A percentile compares a stretch with the other conserved stretches of the same genome.
Evolutionary conservation across 2,329 filamentous ascomycete genomes (phyloP).

Genomic region (Trichoderma aggressivum): DNA sequence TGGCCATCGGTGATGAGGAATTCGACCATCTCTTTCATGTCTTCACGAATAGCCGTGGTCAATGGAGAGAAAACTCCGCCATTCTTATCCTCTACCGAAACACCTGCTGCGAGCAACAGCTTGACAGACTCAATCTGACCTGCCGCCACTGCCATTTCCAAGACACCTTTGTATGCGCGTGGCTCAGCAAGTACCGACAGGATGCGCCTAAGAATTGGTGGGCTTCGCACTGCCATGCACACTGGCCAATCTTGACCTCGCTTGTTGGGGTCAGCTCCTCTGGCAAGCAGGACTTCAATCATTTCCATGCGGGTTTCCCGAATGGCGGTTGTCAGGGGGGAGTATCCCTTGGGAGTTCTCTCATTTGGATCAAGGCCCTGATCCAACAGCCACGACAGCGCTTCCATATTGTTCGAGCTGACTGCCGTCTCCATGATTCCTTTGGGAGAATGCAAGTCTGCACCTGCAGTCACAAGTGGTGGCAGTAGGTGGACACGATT

Average conservation of each 20-base stretch:
- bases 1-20: slow-evolving; percentile 60
- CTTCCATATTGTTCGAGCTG: slow-evolving; percentile 58
- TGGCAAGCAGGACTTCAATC: slow-evolving; percentile 54
- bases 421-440: slow-evolving; percentile 66
- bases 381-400: slow-evolving; percentile 58
- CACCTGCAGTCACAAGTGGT: slow-evolving; percentile 57
- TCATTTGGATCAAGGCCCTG: slow-evolving; percentile 60
- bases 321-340: slow-evolving; percentile 64
- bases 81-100: slow-evolving; percentile 50
- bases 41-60: slow-evolving; percentile 64
- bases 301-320: slow-evolving; percentile 56
- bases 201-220: slow-evolving; percentile 56
- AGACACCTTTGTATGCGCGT: slow-evolving; percentile 61
- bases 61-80: slow-evolving; percentile 69
- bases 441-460: slow-evolving; percentile 55
- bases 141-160: slow-evolving; percentile 65
- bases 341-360: slow-evolving; percentile 53
- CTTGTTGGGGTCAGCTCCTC: slow-evolving; percentile 59
- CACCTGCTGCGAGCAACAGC: slow-evolving; percentile 59
- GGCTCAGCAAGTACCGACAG: slow-evolving; percentile 56
- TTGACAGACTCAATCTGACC: slow-evolving; percentile 66
- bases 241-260: slow-evolving; percentile 69
- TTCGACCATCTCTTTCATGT: slow-evolving; percentile 56
- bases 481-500: slow-evolving; percentile 59
- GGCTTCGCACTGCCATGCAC: slow-evolving; percentile 63